These are phyloP conservation scores for Ophiostoma australiae DNA, from an alignment of 2,329 filamentous ascomycete genomes.

Conservation along the genomic window DNA sequence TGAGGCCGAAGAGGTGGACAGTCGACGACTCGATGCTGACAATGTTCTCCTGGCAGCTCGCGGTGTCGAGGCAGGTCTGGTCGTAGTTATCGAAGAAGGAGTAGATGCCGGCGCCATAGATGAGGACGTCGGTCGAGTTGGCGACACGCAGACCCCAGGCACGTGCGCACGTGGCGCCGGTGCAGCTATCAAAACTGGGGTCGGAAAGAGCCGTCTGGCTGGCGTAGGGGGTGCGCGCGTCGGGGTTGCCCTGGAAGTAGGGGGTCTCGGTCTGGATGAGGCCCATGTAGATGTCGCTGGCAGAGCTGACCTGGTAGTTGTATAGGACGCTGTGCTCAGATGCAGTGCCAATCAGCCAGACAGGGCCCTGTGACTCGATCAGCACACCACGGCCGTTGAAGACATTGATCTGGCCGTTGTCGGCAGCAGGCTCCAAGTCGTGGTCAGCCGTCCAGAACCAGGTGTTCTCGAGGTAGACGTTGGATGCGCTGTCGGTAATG, in stretches of 20 bases:
- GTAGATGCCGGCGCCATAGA: slow-evolving; percentile 73
- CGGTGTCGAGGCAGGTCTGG: slow-evolving; percentile 61
- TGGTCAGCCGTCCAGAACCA: slow-evolving; percentile 93
- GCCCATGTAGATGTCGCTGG: slow-evolving; percentile 74
- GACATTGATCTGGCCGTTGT: slow-evolving; percentile 70
- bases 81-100: slow-evolving; percentile 79
- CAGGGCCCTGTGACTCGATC: slow-evolving; percentile 68
- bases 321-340: slow-evolving; percentile 63
- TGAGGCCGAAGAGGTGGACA: slow-evolving; percentile 59
- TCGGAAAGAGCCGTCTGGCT: slow-evolving; percentile 56
- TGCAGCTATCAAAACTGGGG: slow-evolving; percentile 63
- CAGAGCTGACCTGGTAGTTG: slow-evolving; percentile 80
- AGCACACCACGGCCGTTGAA: slow-evolving; percentile 82
- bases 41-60: slow-evolving; percentile 75
- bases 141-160: slow-evolving; percentile 71
- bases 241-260: slow-evolving; percentile 79
- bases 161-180: slow-evolving; percentile 55
- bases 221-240: slow-evolving; percentile 61
- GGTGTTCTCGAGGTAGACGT: slow-evolving; percentile 76
- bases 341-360: slow-evolving; percentile 78
- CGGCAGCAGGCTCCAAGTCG: slow-evolving; percentile 69
- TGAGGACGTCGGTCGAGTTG: slow-evolving; percentile 60
- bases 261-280: slow-evolving; percentile 87
- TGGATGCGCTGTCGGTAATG: slow-evolving; percentile 54
- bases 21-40: slow-evolving; percentile 62